Base-by-base conservation (phyloP, 1,284 basidiomycete species). In the Pisolithus thermaeus region DNA sequence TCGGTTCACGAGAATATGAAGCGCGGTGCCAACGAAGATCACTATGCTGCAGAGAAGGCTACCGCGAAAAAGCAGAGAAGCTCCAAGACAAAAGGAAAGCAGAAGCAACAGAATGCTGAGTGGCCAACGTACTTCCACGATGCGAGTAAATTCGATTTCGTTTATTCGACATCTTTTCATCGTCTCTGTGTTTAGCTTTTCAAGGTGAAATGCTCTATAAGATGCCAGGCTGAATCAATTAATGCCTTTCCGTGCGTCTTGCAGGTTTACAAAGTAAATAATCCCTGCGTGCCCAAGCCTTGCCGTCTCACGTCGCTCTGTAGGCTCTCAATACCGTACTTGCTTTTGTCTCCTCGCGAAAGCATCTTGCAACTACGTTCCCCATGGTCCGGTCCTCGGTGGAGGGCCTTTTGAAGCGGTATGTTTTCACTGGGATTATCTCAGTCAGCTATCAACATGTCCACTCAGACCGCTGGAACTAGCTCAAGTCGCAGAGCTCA, bases 271-370 rank as follows among this genome's bases (percentile, higher is more conserved):
- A 67, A 64, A 60, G 63, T 65, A 32, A 39, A 68, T 59, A 46
- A 11, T 32, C 14, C 20, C 37, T 46, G 0, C 12, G 47, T 16
- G 9, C 38, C 49, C 46, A 27, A 20, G n/a, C 32, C n/a, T 37
- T n/a, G n/a, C 28, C n/a, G 45, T 9, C 32, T 37, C n/a, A 48
- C 32, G 1, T 49, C 44, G 28, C 41, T 44, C 14, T 9, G 42
- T 45, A 93, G 87, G 90, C 92, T 16, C 72, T 96, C 53, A 95
- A 94, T 60, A 93, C 92, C 4, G 90, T 96, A 2, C 81, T 94
- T 48, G 91, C 90, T 0, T 96, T 96, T 61, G 80, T 91, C 51
- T 88, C 89, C 3, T 86, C 90, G 0, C 78, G 90, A 58, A 91
- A 91, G 59, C 84, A 91, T 57, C 71, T 96, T 47, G 87, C 90